These are phyloP conservation scores for Persicaria maculosa DNA, from an alignment of 148 eudicot genomes.

Conservation along the genomic window DNA sequence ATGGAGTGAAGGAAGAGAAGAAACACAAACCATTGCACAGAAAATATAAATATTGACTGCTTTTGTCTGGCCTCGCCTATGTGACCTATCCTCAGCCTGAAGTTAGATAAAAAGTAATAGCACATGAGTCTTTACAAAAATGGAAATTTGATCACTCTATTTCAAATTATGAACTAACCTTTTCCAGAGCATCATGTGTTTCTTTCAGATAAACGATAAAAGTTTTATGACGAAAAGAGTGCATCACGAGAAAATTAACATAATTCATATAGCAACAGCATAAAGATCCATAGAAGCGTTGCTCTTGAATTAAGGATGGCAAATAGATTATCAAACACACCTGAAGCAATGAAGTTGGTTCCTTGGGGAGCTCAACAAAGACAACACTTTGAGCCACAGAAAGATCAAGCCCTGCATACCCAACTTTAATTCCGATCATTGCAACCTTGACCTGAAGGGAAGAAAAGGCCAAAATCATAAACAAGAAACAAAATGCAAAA, in stretches of 20 bases:
- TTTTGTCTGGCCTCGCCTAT: slow-evolving; percentile 87
- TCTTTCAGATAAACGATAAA: not conserved
- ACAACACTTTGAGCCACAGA: slow-evolving; percentile 82
- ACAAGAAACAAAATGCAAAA: not conserved
- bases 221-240: not conserved
- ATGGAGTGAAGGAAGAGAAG: not conserved
- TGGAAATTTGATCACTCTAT: not conserved
- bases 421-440: slow-evolving; percentile 78
- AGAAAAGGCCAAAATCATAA: not conserved
- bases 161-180: not conserved
- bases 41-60: slow-evolving; percentile 87
- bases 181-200: not conserved
- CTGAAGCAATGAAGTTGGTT: slow-evolving; percentile 63
- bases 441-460: slow-evolving; percentile 78
- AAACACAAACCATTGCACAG: slow-evolving; percentile 68
- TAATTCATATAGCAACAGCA: not conserved
- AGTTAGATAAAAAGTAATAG: not conserved
- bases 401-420: slow-evolving; percentile 77
- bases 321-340: slow-evolving; percentile 20
- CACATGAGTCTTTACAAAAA: not conserved
- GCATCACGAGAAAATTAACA: not conserved
- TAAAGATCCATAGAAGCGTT: not conserved
- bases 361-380: slow-evolving; percentile 81
- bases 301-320: not conserved
- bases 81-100: slow-evolving; percentile 96